Conservation (phyloP, 2,329 filamentous ascomycete species). For the Curvularia lunata region DNA sequence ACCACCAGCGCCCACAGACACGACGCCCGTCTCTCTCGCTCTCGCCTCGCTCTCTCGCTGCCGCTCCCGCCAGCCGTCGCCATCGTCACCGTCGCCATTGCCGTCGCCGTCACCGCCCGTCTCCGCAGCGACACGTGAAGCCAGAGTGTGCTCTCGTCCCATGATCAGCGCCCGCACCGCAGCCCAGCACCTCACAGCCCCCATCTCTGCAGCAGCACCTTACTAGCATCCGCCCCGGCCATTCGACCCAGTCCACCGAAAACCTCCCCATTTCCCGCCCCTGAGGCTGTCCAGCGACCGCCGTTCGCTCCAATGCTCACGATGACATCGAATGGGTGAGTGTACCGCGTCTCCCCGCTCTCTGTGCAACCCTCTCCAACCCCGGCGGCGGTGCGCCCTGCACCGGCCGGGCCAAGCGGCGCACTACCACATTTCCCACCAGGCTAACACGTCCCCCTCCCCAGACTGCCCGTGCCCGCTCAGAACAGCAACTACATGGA, state of each 20-base stretch:
- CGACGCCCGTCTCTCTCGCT: conserved; percentile 4
- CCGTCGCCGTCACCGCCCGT: no score
- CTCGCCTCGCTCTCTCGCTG: background rate
- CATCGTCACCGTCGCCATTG: no score
- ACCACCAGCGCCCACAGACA: background rate
- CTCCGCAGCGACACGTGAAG: background rate
- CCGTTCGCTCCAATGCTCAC: conserved; percentile 50
- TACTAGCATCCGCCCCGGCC: conserved; percentile 7
- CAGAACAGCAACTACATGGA: conserved; percentile 60
- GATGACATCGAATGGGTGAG: conserved; percentile 54
- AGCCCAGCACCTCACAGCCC: conserved; percentile 14
- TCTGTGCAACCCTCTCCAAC: conserved; percentile 37
- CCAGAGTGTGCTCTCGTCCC: conserved; percentile 2
- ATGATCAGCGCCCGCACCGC: conserved; percentile 18
- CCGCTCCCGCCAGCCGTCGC: background rate
- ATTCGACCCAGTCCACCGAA: background rate
- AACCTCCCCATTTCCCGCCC: background rate
- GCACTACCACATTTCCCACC: conserved; percentile 1
- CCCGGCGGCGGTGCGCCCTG: conserved; percentile 13
- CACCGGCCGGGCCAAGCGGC: conserved; percentile 5
- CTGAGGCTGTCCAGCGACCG: conserved; percentile 19
- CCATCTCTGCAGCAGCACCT: conserved; percentile 4
- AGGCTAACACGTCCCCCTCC: conserved; percentile 11
- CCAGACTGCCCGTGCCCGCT: conserved; percentile 48
- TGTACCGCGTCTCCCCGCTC: conserved; percentile 40